Percentiles rank a stretch among this genome's conserved stretches.
These are phyloP conservation scores for Fusarium chuoi DNA, from an alignment of 2,329 filamentous ascomycete species.

Conservation along the genomic window DNA sequence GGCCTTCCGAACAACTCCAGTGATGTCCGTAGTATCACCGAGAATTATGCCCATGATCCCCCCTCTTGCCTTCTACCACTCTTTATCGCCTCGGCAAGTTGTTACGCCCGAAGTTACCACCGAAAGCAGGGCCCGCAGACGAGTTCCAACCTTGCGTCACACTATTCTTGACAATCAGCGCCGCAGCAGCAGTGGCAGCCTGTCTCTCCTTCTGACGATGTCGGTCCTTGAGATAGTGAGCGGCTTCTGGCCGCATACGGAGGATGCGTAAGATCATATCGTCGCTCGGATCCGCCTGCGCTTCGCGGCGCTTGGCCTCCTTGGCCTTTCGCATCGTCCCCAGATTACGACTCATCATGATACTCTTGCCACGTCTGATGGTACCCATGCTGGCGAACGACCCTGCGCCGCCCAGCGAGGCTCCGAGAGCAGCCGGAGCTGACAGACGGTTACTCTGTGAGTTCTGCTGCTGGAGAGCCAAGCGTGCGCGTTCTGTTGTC, in stretches of 20 bases:
- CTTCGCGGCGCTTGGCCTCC: conserved; percentile 94
- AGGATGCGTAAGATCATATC: conserved; percentile 98
- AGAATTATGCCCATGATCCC: conserved; percentile 4
- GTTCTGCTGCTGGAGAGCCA: conserved; percentile 66
- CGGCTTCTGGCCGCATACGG: conserved; percentile 92
- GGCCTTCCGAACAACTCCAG: neutral
- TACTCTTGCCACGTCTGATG: conserved; percentile 76
- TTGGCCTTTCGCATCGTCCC: conserved; percentile 97
- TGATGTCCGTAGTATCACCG: neutral
- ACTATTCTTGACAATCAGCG: conserved; percentile 94
- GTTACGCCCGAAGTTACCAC: conserved; percentile 58
- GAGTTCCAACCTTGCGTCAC: conserved; percentile 68
- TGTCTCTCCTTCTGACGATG: conserved; percentile 94
- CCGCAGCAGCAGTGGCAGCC: conserved; percentile 88
- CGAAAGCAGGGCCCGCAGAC: conserved; percentile 44
- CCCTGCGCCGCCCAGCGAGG: conserved; percentile 49
- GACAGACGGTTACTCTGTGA: conserved; percentile 72
- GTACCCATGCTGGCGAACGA: conserved; percentile 74
- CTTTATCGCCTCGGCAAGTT: conserved; percentile 60
- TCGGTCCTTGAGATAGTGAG: conserved; percentile 86
- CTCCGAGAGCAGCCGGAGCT: conserved; percentile 65
- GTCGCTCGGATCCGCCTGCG: conserved; percentile 95
- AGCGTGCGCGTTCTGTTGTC: conserved; percentile 78
- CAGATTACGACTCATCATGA: conserved; percentile 93
- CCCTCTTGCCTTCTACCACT: conserved; percentile 2